phyloP scores from a whole-genome alignment of 2,329 filamentous ascomycete genomes.

The Bipolaris oryzae region DNA sequence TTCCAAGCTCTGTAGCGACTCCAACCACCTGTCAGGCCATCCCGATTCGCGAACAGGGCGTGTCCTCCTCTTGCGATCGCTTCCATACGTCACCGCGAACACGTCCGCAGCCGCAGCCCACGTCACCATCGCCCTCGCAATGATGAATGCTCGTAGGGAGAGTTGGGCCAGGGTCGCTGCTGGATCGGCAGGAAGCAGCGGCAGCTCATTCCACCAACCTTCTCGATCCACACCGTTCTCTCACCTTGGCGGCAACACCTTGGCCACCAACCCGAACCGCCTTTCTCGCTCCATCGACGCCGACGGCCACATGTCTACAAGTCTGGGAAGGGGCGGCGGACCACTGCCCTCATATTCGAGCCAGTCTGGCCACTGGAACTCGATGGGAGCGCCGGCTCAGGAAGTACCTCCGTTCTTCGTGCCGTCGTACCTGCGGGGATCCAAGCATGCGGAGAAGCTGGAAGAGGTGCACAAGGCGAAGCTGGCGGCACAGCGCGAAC shows the following conservation, averaged over 20 bases:
- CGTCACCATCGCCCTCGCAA: slow-evolving; percentile 11
- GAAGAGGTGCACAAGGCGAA: slow-evolving; percentile 72
- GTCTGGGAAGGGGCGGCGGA: slow-evolving; percentile 50
- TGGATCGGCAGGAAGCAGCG: slow-evolving; percentile 50
- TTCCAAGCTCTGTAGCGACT: slow-evolving; percentile 1
- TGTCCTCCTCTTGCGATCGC: slow-evolving; percentile 5
- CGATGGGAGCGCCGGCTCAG: slow-evolving; percentile 29
- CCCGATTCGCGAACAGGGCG: slow-evolving; percentile 33
- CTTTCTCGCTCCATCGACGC: slow-evolving; percentile 53
- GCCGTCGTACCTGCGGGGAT: slow-evolving; percentile 81
- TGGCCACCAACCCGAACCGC: slow-evolving; percentile 36
- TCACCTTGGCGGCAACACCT: slow-evolving; percentile 60
- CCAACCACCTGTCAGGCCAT: not conserved
- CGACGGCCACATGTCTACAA: slow-evolving; percentile 55
- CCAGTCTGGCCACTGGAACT: slow-evolving; percentile 51
- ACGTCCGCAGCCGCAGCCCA: slow-evolving; percentile 51
- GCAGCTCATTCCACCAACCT: slow-evolving; percentile 41
- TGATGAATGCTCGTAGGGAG: slow-evolving; percentile 23
- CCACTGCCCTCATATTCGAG: slow-evolving; percentile 55
- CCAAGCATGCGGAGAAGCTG: slow-evolving; percentile 77
- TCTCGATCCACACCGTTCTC: slow-evolving; percentile 56
- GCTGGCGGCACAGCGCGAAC: slow-evolving; percentile 55
- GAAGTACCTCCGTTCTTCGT: slow-evolving; percentile 68
- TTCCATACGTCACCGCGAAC: slow-evolving; percentile 21
- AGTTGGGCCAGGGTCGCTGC: slow-evolving; percentile 67